Evolutionary conservation across 495 filamentous ascomycete genomes (phyloP), one percentile per base, ranked within the genome.

Genomic region (Aspergillus wentii): DNA sequence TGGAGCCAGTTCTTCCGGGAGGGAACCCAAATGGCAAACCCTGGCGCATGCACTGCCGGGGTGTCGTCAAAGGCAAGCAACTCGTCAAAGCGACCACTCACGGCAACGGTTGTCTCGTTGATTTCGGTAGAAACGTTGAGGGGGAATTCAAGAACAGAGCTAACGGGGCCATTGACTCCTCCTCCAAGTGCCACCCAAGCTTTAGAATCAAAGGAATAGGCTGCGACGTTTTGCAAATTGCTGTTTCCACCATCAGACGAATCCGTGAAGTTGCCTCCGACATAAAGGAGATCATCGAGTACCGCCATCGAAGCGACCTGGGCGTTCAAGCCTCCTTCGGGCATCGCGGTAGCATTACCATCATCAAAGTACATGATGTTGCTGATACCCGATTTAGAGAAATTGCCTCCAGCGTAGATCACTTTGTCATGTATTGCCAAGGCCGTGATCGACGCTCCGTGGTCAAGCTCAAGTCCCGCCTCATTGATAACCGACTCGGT

Each of bases 11-110:
- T 88, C 27, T 78, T 75, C 33, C 72, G 74, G 4, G 89, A 92
- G 15, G 88, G 88, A n/a, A 97, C 83, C 92, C 92, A 99, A 17
- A 96, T 68, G 19, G 85, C 92, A 53, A 97, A 90, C 1, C 89
- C 87, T 33, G 74, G 54, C 2, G 80, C 83, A 9, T 73, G 48
- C 8, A 79, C 61, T n/a, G 76, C 72, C 8, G 70, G 49, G 44
- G 79, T 83, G 35, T 64, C 67, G 28, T 65, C 79, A 52, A 84
- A 88, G 3, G 76, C 73, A 14, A 81, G 63, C 17, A 95, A 72
- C 41, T 78, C 64, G 16, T 75, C 69, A 57, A 99, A 99, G 49
- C 80, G 71, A 17, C 92, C 92, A 49, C 79, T 94, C 30, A 99
- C 61, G 3, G 82, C 76, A 33, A 97, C 73, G 20, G 82, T 84